Evolutionary conservation across 805 yeast species (phyloP).

Genomic region (Metschnikowia arizonensis): DNA sequence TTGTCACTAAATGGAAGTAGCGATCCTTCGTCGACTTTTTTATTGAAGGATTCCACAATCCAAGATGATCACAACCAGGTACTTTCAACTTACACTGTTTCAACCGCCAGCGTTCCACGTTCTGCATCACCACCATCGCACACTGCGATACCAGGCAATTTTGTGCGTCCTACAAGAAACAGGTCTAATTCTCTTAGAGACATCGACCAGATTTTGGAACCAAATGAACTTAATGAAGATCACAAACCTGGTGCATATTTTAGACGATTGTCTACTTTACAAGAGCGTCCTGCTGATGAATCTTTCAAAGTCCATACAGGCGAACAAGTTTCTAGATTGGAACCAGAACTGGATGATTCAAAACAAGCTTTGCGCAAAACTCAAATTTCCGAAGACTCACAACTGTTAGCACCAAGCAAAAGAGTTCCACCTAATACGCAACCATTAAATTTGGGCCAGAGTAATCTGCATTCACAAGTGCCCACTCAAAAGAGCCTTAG

Average conservation of each 20-base stretch:
- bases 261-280: conserved; percentile 59
- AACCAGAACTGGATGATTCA: background rate
- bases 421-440: background rate
- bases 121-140: conserved; percentile 12
- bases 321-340: background rate
- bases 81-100: conserved; percentile 4
- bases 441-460: background rate
- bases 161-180: conserved; percentile 22
- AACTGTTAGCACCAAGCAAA: background rate
- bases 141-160: conserved; percentile 7
- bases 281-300: conserved; percentile 44
- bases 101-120: conserved; percentile 7
- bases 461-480: background rate
- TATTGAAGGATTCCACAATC: background rate
- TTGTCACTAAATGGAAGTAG: conserved; percentile 7
- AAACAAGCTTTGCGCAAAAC: background rate
- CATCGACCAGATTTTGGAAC: conserved; percentile 33
- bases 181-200: conserved; percentile 37
- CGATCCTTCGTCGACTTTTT: background rate
- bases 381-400: background rate
- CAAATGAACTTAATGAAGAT: conserved; percentile 39
- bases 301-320: background rate
- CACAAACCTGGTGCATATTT: conserved; percentile 60
- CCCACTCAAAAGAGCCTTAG: background rate
- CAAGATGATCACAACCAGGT: background rate